phyloP scores from a whole-genome alignment of 306 rosid genomes.

The Luffa aegyptiaca region DNA sequence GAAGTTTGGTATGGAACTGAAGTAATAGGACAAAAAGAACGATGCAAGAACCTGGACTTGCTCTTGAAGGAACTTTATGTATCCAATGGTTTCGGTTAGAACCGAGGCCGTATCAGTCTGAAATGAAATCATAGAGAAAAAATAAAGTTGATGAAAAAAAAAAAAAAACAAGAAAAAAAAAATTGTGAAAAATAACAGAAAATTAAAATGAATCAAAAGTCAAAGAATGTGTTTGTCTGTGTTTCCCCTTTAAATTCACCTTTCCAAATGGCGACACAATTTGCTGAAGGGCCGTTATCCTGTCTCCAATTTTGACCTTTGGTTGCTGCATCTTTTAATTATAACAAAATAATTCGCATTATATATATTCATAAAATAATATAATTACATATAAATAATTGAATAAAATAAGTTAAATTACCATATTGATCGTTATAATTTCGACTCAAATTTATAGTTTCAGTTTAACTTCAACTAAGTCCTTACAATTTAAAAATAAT shows the following conservation, averaged over 20 bases:
- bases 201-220: not conserved
- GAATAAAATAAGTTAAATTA: not conserved
- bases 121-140: conserved; percentile 5
- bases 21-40: not conserved
- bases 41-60: conserved; percentile 58
- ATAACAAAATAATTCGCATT: not conserved
- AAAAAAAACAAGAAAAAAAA: not conserved
- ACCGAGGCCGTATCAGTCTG: conserved; percentile 98
- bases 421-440: no score
- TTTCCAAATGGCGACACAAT: conserved; percentile 99
- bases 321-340: conserved; percentile 60
- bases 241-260: conserved; percentile 28
- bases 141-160: not conserved
- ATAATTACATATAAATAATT: not conserved
- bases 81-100: conserved; percentile 76
- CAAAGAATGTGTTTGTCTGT: not conserved
- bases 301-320: conserved; percentile 83
- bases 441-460: not conserved
- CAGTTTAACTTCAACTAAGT: no score
- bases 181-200: not conserved
- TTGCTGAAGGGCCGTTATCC: conserved; percentile 87
- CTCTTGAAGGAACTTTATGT: conserved; percentile 79
- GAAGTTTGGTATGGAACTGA: not conserved
- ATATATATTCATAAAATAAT: not conserved
- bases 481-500: no score